Evolutionary conservation across 1,139 yeast genomes (phyloP).

Genomic region (Saccharomycopsis crataegensis): DNA sequence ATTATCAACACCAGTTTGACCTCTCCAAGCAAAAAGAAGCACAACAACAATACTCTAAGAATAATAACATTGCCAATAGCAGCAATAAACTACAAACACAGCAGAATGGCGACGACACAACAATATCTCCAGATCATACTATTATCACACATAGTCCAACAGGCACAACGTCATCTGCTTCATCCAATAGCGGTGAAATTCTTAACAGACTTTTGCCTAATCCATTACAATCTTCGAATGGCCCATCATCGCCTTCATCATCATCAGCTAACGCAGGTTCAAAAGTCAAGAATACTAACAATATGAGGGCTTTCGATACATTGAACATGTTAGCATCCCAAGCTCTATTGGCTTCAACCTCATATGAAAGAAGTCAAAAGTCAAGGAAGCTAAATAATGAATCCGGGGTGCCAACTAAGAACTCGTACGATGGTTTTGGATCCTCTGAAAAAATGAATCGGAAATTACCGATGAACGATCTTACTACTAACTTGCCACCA

Average conservation of each 20-base stretch:
- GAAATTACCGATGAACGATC: not conserved
- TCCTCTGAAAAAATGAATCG: not conserved
- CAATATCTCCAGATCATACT: conserved; percentile 16
- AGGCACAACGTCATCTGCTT: not conserved
- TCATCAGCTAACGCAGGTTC: not conserved
- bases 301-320: conserved; percentile 13
- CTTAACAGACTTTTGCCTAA: not conserved
- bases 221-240: not conserved
- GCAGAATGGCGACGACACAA: conserved; percentile 1
- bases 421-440: not conserved
- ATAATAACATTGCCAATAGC: not conserved
- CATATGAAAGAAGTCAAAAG: conserved; percentile 15
- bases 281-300: not conserved
- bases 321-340: conserved; percentile 20
- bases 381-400: conserved; percentile 1
- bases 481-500: not conserved
- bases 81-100: not conserved
- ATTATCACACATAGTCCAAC: conserved; percentile 11
- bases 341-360: conserved; percentile 15
- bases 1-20: not conserved
- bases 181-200: not conserved
- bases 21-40: not conserved
- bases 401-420: not conserved
- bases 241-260: not conserved
- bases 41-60: not conserved